Conservation (phyloP, 257 asterid species). For the Solanum pinnatisectum region DNA sequence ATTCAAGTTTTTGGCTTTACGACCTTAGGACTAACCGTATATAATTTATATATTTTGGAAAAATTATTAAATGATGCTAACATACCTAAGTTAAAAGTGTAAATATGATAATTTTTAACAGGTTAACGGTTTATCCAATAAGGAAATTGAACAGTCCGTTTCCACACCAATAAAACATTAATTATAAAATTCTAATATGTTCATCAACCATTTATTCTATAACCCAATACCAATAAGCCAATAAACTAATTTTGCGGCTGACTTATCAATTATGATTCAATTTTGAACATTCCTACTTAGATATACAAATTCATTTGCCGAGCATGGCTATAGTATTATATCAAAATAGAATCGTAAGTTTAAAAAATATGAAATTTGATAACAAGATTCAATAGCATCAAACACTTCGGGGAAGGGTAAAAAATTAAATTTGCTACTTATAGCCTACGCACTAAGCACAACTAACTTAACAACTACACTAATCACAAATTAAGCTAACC, state of each 20-base stretch:
- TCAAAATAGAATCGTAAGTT: not conserved
- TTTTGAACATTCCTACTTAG: not conserved
- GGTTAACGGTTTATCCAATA: too few relatives aligned
- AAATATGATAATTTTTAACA: too few relatives aligned
- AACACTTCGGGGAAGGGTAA: not conserved
- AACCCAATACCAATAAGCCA: rapidly evolving
- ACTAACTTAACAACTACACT: not conserved
- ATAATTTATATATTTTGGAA: too few relatives aligned
- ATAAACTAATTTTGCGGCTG: too few relatives aligned
- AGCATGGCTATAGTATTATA: not conserved
- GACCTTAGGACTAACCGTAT: too few relatives aligned
- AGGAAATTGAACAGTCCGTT: too few relatives aligned
- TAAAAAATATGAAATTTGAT: too few relatives aligned
- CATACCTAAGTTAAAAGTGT: not conserved
- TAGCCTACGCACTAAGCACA: not conserved
- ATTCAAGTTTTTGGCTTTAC: not conserved
- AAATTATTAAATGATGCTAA: not conserved
- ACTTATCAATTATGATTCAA: too few relatives aligned
- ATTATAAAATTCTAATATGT: too few relatives aligned
- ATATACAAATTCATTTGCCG: not conserved
- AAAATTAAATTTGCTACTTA: too few relatives aligned
- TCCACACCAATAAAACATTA: too few relatives aligned
- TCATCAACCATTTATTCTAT: not conserved
- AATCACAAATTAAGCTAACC: not conserved
- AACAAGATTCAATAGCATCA: not conserved